Evolutionary conservation across 2,329 filamentous ascomycete species (phyloP).

Genomic region (Aspergillus ochraceus): DNA sequence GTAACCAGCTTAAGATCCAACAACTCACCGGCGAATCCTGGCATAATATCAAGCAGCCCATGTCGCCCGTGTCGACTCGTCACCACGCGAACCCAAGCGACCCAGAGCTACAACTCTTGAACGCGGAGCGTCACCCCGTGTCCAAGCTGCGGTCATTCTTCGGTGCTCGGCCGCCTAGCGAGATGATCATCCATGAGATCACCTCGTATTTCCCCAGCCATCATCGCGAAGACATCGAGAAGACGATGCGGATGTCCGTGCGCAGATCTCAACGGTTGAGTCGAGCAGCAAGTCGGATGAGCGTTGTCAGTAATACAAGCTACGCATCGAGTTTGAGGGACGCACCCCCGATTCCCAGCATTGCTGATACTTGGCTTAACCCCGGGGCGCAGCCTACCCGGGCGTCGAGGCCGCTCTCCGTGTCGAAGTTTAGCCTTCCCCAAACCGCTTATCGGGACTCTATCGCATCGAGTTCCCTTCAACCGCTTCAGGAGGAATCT

Average conservation of each 20-base stretch:
- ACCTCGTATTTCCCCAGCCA: constrained; percentile 98
- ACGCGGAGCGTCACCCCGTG: constrained; percentile 35
- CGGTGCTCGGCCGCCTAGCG: constrained; percentile 87
- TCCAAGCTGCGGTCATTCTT: constrained; percentile 66
- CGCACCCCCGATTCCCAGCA: constrained; percentile 91
- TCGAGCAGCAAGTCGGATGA: constrained; percentile 87
- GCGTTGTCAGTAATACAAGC: constrained; percentile 90
- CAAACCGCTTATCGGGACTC: constrained; percentile 77
- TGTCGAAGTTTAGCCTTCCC: constrained; percentile 58
- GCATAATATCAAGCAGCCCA: constrained; percentile 79
- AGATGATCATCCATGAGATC: constrained; percentile 93
- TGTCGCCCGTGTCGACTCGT: constrained; percentile 66
- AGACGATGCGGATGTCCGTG: constrained; percentile 89
- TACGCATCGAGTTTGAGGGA: constrained; percentile 89
- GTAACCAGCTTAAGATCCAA: constrained; percentile 83
- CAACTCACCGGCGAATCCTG: constrained; percentile 86
- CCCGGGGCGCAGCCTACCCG: constrained; percentile 54
- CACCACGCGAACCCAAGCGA: constrained; percentile 30
- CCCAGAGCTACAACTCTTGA: constrained; percentile 27
- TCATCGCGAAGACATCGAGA: constrained; percentile 89
- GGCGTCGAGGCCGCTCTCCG: constrained; percentile 59
- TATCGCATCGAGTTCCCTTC: constrained; percentile 82
- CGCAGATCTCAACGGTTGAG: constrained; percentile 87
- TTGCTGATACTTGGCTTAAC: constrained; percentile 87
- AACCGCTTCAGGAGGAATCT: constrained; percentile 88